Percentiles rank a stretch among this genome's conserved stretches.
Conservation (phyloP, 208 protist genomes). For the Trichomonas vaginalis region DNA sequence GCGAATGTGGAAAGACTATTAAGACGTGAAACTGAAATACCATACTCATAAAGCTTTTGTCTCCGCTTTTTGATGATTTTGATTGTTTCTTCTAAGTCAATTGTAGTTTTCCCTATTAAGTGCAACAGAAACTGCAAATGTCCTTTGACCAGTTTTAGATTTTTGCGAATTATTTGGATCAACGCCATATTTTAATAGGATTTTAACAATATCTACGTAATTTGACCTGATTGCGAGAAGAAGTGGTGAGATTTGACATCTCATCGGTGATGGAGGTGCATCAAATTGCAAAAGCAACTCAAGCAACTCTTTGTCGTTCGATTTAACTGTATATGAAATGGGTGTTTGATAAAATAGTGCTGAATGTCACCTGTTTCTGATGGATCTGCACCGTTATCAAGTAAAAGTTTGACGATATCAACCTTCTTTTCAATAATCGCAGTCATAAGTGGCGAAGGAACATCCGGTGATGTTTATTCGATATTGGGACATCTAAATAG, state of each 20-base stretch:
- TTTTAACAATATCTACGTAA: neutral
- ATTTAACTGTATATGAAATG: neutral
- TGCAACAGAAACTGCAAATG: neutral
- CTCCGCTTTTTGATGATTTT: neutral
- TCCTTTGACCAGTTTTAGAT: neutral
- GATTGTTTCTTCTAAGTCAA: neutral
- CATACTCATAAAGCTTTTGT: neutral
- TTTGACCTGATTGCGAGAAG: neutral
- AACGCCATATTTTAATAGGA: neutral
- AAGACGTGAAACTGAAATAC: neutral
- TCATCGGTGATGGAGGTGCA: neutral
- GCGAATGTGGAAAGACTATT: neutral
- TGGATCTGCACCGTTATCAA: neutral
- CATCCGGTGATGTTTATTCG: neutral
- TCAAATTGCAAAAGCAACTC: neutral
- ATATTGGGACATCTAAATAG: no score
- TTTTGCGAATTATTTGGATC: neutral
- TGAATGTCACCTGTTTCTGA: neutral
- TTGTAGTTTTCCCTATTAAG: neutral
- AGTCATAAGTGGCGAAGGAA: neutral
- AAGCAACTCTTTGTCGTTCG: neutral
- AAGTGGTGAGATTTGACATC: neutral
- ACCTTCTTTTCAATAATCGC: neutral
- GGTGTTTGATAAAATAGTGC: no score
- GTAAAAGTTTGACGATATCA: neutral